Conservation (phyloP, 495 filamentous ascomycete species). For the Lophiostoma macrostomum region DNA sequence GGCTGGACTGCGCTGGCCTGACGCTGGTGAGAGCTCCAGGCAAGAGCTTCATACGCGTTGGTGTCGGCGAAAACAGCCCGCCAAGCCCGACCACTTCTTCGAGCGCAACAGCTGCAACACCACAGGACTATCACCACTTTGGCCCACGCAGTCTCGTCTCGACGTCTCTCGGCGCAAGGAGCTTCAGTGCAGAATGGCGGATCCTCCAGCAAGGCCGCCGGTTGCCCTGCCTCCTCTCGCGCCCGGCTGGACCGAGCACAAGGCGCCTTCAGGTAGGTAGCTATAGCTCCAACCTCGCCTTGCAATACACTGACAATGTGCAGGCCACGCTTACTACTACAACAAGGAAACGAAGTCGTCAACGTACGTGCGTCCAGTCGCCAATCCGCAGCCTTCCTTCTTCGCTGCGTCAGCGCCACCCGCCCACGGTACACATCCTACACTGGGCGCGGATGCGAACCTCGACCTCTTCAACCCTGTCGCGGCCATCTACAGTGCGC, state of each 20-base stretch:
- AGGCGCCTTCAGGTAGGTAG: conserved; percentile 71
- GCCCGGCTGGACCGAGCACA: conserved; percentile 88
- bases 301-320: neutral
- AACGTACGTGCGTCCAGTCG: conserved; percentile 70
- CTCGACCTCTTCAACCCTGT: conserved; percentile 19
- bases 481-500: neutral
- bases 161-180: neutral
- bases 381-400: conserved; percentile 9
- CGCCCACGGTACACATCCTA: neutral
- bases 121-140: conserved; percentile 2
- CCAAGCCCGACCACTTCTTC: conserved; percentile 22
- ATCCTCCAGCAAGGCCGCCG: conserved; percentile 46
- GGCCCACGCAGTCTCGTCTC: neutral
- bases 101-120: conserved; percentile 9
- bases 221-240: conserved; percentile 56
- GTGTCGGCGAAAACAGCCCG: conserved; percentile 8
- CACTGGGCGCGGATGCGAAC: neutral
- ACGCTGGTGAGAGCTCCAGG: conserved; percentile 35
- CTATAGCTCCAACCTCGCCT: conserved; percentile 1
- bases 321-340: conserved; percentile 85
- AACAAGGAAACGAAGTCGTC: conserved; percentile 82
- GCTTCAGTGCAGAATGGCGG: conserved; percentile 6
- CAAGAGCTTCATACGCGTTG: conserved; percentile 35
- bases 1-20: conserved; percentile 1
- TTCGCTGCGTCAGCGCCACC: conserved; percentile 1